Conservation (phyloP, 331 rosid species). For the Cucumis variabilis region DNA sequence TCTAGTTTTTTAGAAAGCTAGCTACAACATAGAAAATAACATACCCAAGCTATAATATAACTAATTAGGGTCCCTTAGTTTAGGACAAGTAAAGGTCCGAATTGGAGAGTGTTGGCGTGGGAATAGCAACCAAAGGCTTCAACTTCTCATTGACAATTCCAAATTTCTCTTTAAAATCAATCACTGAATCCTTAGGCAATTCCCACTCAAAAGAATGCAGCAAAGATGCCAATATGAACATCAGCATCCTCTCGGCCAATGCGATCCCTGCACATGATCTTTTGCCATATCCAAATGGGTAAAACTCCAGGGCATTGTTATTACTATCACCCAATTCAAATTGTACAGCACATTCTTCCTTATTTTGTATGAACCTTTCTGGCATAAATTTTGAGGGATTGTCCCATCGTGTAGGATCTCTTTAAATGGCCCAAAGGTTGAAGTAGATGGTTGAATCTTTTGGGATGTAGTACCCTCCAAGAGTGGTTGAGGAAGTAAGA, state of each 20-base stretch:
- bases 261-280: slow-evolving; percentile 50
- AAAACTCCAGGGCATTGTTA: slow-evolving; percentile 27
- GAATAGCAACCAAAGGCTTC: slow-evolving; percentile 38
- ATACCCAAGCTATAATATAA: not conserved
- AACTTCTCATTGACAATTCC: slow-evolving; percentile 46
- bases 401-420: slow-evolving; percentile 42
- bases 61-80: too few relatives aligned
- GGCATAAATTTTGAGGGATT: slow-evolving; percentile 44
- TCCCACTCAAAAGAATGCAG: slow-evolving; percentile 53
- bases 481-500: slow-evolving; percentile 8
- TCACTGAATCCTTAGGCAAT: slow-evolving; percentile 36
- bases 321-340: too few relatives aligned
- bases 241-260: slow-evolving; percentile 40
- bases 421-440: slow-evolving; percentile 44
- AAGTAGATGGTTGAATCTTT: slow-evolving; percentile 28
- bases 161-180: slow-evolving; percentile 38
- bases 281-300: slow-evolving; percentile 62
- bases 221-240: slow-evolving; percentile 39
- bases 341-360: not conserved
- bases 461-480: slow-evolving; percentile 44
- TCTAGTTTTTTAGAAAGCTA: too few relatives aligned
- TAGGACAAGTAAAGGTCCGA: slow-evolving; percentile 31
- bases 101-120: slow-evolving; percentile 42
- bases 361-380: slow-evolving; percentile 35
- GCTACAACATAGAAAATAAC: too few relatives aligned